phyloP scores from a whole-genome alignment of 257 asterid species.

The Parsonsia alboflavescens region DNA sequence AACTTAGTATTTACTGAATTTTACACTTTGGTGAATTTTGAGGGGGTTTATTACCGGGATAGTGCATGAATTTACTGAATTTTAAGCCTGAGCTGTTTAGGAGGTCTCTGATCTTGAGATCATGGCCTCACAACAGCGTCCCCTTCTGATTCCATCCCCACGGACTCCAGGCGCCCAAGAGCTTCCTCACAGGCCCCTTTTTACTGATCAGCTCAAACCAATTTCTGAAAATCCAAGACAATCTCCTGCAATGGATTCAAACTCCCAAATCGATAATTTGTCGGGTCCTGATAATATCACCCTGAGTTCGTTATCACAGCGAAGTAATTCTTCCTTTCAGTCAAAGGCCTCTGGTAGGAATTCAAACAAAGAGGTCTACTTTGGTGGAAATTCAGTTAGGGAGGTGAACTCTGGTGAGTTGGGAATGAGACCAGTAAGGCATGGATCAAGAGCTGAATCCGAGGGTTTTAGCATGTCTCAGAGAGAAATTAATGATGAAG shows the following conservation, averaged over 20 bases:
- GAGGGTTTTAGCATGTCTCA: slow-evolving; percentile 67
- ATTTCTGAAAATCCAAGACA: slow-evolving; percentile 22
- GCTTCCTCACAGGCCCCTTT: slow-evolving; percentile 30
- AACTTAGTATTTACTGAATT: slow-evolving; percentile 5
- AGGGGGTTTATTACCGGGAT: background rate
- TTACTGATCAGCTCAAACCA: slow-evolving; percentile 33
- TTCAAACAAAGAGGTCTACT: slow-evolving; percentile 55
- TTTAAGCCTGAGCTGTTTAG: slow-evolving; percentile 24
- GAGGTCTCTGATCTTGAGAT: slow-evolving; percentile 37
- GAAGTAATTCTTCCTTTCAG: slow-evolving; percentile 48
- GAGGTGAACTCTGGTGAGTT: slow-evolving; percentile 58
- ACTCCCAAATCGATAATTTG: slow-evolving; percentile 37
- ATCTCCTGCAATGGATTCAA: slow-evolving; percentile 46
- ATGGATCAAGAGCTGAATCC: slow-evolving; percentile 75
- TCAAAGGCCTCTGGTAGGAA: slow-evolving; percentile 50
- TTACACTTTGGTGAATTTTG: background rate
- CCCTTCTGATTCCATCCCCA: slow-evolving; percentile 38
- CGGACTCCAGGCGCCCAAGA: slow-evolving; percentile 28
- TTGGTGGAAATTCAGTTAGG: slow-evolving; percentile 52
- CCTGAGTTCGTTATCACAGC: slow-evolving; percentile 42
- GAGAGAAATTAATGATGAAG: slow-evolving; percentile 80
- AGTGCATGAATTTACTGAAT: slow-evolving; percentile 23
- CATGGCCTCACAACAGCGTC: slow-evolving; percentile 35
- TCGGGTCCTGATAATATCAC: slow-evolving; percentile 27
- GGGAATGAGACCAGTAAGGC: slow-evolving; percentile 47